These are phyloP conservation scores for Cystobasidiaceae sp. DNA, from an alignment of 1,284 basidiomycete genomes.

Conservation along the genomic window DNA sequence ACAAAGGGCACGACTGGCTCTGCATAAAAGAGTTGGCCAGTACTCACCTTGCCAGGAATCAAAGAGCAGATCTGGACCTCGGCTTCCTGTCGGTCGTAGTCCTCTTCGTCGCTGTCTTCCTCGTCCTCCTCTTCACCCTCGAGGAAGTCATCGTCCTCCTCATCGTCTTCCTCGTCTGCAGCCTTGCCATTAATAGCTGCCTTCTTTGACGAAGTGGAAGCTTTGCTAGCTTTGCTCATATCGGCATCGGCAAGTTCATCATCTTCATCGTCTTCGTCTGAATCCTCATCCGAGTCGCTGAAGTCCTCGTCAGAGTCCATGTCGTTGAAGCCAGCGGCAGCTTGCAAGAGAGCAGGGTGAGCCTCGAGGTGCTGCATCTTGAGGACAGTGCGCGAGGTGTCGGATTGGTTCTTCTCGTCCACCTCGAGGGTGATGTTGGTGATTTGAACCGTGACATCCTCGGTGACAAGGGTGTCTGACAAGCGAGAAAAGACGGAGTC, in stretches of 20 bases:
- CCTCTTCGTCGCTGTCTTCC: conserved; percentile 52
- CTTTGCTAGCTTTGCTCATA: conserved; percentile 28
- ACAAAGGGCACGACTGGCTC: conserved; percentile 32
- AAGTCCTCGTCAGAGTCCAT: conserved; percentile 56
- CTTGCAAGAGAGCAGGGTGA: conserved; percentile 45
- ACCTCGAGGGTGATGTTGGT: conserved; percentile 30
- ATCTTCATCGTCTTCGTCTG: conserved; percentile 47
- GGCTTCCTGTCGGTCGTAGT: conserved; percentile 50
- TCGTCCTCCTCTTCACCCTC: conserved; percentile 58
- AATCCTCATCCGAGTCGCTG: conserved; percentile 51
- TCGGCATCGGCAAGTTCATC: conserved; percentile 48
- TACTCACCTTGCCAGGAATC: conserved; percentile 50
- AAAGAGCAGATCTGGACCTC: conserved; percentile 50
- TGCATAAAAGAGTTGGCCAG: conserved; percentile 57
- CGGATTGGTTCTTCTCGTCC: conserved; percentile 13
- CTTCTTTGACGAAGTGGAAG: conserved; percentile 15
- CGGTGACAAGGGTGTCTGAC: conserved; percentile 17
- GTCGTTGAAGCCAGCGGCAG: conserved; percentile 53
- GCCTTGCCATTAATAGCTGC: conserved; percentile 29
- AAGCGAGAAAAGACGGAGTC: neutral
- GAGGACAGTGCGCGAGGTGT: conserved; percentile 55
- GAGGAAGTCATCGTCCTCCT: conserved; percentile 42
- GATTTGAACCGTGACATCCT: conserved; percentile 30
- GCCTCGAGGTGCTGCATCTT: conserved; percentile 55
- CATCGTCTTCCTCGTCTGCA: conserved; percentile 43